Conservation (phyloP, 2,329 filamentous ascomycete genomes). For the Aotearoamyces nothofagi region DNA sequence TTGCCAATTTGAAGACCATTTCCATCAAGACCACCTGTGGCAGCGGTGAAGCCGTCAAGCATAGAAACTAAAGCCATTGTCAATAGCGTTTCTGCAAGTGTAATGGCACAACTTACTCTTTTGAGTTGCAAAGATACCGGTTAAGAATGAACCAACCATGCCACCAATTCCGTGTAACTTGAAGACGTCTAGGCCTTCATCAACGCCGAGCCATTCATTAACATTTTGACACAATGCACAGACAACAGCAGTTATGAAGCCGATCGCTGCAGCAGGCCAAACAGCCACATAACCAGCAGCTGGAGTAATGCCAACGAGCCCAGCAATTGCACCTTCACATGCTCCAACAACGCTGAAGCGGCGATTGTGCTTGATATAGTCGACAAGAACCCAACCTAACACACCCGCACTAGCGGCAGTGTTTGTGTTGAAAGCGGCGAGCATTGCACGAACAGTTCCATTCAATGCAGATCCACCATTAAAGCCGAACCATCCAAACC, state of each 20-base stretch:
- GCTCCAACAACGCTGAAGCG: constrained; percentile 36
- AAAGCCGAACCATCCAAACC: constrained; percentile 45
- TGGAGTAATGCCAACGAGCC: constrained; percentile 42
- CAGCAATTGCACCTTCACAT: constrained; percentile 37
- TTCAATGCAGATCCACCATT: constrained; percentile 36
- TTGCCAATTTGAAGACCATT: constrained; percentile 39
- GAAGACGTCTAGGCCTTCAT: constrained; percentile 44
- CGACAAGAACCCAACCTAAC: constrained; percentile 35
- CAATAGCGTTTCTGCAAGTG: no score
- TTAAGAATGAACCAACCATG: constrained; percentile 38
- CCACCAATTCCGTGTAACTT: constrained; percentile 45
- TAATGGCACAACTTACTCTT: no score
- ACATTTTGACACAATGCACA: constrained; percentile 31
- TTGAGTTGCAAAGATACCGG: constrained; percentile 39
- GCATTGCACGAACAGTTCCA: constrained; percentile 33
- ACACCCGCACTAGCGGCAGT: constrained; percentile 37
- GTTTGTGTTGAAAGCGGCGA: constrained; percentile 43
- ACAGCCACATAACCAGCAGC: constrained; percentile 39
- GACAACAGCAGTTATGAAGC: constrained; percentile 30
- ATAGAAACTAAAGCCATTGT: constrained; percentile 30
- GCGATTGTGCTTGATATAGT: constrained; percentile 29
- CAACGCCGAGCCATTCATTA: constrained; percentile 35
- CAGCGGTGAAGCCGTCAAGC: constrained; percentile 32
- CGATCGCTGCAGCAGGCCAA: constrained; percentile 33
- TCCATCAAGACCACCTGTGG: constrained; percentile 28